phyloP scores from a whole-genome alignment of 306 rosid species.

The Clitoria ternatea region DNA sequence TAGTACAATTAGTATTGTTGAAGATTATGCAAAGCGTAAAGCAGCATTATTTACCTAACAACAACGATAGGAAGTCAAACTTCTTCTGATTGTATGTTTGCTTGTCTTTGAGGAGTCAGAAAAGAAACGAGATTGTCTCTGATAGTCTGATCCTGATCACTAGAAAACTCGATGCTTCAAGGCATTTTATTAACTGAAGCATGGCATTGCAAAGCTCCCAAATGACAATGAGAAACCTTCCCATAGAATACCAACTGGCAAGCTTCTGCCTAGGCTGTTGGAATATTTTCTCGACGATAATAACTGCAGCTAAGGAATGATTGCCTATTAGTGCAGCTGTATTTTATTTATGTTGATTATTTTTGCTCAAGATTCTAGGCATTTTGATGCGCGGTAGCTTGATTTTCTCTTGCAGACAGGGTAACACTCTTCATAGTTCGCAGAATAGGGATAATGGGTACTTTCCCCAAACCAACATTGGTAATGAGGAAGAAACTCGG shows the following conservation, averaged over 20 bases:
- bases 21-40: slow-evolving; percentile 66
- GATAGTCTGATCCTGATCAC: background rate
- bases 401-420: too few species aligned
- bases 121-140: background rate
- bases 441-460: too few species aligned
- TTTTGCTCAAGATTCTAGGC: too few species aligned
- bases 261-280: slow-evolving; percentile 1
- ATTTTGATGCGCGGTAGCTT: background rate
- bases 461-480: too few species aligned
- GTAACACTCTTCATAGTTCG: too few species aligned
- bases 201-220: background rate
- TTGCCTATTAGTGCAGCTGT: background rate
- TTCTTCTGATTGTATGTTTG: background rate
- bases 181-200: background rate
- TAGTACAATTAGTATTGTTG: slow-evolving; percentile 56
- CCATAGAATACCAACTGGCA: background rate
- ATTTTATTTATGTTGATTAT: background rate
- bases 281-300: background rate
- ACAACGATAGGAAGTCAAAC: slow-evolving; percentile 4
- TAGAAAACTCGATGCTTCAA: too few species aligned
- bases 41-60: slow-evolving; percentile 26
- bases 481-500: too few species aligned
- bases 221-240: background rate
- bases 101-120: background rate
- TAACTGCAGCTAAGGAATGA: background rate